phyloP scores from a whole-genome alignment of 331 rosid species.

The Pyrus hybrid region DNA sequence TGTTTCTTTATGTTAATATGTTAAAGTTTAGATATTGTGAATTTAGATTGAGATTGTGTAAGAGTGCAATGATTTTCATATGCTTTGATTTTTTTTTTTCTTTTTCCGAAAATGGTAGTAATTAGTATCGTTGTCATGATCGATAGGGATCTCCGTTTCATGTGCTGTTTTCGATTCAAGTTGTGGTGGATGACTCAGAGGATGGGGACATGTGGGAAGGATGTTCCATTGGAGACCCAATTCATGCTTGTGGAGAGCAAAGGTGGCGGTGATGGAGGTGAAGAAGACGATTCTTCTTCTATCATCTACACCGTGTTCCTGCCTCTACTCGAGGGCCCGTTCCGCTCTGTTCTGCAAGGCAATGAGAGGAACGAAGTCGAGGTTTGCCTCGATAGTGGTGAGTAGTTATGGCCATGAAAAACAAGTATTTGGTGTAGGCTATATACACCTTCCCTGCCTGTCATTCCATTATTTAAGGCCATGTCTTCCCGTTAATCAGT shows the following conservation, averaged over 20 bases:
- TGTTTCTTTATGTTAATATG: neutral
- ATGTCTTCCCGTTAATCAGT: constrained; percentile 30
- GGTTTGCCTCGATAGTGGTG: constrained; percentile 93
- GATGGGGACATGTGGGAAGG: constrained; percentile 84
- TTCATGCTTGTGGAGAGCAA: constrained; percentile 86
- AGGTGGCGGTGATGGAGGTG: constrained; percentile 30
- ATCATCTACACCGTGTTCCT: constrained; percentile 81
- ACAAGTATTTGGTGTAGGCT: constrained; percentile 29
- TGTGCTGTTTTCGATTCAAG: constrained; percentile 93
- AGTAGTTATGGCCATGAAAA: constrained; percentile 44
- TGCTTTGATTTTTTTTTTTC: neutral
- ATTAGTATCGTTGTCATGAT: neutral
- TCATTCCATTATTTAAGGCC: constrained; percentile 27
- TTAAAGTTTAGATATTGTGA: neutral
- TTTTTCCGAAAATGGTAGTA: neutral
- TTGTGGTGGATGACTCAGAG: constrained; percentile 99
- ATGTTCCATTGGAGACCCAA: constrained; percentile 91
- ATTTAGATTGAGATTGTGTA: neutral
- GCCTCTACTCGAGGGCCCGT: constrained; percentile 90
- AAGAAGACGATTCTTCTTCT: constrained; percentile 27
- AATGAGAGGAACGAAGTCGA: constrained; percentile 80
- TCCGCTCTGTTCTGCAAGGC: constrained; percentile 89
- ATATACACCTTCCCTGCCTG: constrained; percentile 14
- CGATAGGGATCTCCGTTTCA: constrained; percentile 65
- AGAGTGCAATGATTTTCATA: neutral